Evolutionary conservation across 768 basidiomycete genomes (phyloP).

Genomic region (Artomyces pyxidatus): DNA sequence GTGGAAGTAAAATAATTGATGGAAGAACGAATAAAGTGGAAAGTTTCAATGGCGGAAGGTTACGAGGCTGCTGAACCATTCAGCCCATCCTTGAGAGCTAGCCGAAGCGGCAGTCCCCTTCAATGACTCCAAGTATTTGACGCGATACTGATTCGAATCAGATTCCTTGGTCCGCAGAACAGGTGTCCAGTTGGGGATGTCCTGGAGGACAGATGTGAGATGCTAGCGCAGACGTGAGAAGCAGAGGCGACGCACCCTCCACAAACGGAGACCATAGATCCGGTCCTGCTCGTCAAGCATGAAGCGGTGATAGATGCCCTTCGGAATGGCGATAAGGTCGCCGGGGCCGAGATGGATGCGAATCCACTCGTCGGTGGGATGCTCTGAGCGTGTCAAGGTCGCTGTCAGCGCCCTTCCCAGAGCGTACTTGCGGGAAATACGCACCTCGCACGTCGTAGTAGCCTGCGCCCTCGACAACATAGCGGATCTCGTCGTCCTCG

Average conservation of each 20-base stretch:
- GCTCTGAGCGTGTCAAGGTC: slow-evolving; percentile 34
- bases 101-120: background rate
- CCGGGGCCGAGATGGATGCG: slow-evolving; percentile 65
- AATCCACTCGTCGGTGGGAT: slow-evolving; percentile 66
- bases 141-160: slow-evolving; percentile 54
- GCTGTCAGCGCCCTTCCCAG: background rate
- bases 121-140: slow-evolving; percentile 50
- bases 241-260: slow-evolving; percentile 48
- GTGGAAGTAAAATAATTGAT: too few relatives aligned
- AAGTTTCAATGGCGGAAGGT: too few relatives aligned
- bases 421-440: slow-evolving; percentile 15
- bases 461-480: slow-evolving; percentile 74
- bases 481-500: slow-evolving; percentile 92
- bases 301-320: slow-evolving; percentile 92
- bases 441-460: slow-evolving; percentile 87
- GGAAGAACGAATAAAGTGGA: too few relatives aligned
- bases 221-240: background rate
- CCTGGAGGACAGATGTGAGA: slow-evolving; percentile 34
- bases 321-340: slow-evolving; percentile 79
- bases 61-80: too few relatives aligned
- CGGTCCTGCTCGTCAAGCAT: slow-evolving; percentile 69
- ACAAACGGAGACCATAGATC: slow-evolving; percentile 73
- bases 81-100: too few relatives aligned
- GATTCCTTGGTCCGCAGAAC: slow-evolving; percentile 55
- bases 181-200: slow-evolving; percentile 89